phyloP scores from a whole-genome alignment of 192 early-diverging fungal genomes.

The Pilaira anomala region DNA sequence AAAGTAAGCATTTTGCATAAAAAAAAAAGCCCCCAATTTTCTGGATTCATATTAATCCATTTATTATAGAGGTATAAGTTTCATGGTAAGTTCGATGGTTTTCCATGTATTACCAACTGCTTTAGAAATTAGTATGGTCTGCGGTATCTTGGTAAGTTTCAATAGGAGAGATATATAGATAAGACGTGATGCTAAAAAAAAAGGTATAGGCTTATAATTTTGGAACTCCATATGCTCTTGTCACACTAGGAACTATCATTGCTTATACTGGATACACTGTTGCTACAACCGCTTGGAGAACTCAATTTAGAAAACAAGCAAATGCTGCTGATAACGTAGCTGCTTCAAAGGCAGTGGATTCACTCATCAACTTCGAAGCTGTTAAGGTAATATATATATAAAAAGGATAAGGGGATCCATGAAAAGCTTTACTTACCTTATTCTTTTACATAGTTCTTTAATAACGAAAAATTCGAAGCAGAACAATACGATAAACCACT shows the following conservation, averaged over 20 bases:
- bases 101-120: constrained; percentile 94
- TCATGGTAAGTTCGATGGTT: constrained; percentile 90
- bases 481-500: constrained; percentile 85
- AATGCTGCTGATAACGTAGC: constrained; percentile 96
- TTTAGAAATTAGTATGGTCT: constrained; percentile 94
- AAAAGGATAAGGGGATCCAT: neutral
- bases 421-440: neutral
- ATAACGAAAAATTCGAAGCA: constrained; percentile 91
- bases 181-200: constrained; percentile 50
- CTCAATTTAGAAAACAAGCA: constrained; percentile 83
- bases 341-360: constrained; percentile 91
- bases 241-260: constrained; percentile 63
- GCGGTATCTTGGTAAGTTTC: constrained; percentile 76
- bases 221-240: constrained; percentile 51
- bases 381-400: constrained; percentile 64
- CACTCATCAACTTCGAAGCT: constrained; percentile 95
- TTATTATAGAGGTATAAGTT: constrained; percentile 80
- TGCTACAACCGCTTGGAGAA: constrained; percentile 83
- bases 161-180: constrained; percentile 21
- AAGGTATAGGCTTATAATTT: constrained; percentile 45
- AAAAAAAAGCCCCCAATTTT: constrained; percentile 27
- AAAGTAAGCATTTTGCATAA: constrained; percentile 43
- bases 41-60: constrained; percentile 27
- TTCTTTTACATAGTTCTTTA: constrained; percentile 61
- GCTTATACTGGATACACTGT: constrained; percentile 87